Evolutionary conservation across 805 yeast genomes (phyloP).

Genomic region (Sugiyamaella marilandica): DNA sequence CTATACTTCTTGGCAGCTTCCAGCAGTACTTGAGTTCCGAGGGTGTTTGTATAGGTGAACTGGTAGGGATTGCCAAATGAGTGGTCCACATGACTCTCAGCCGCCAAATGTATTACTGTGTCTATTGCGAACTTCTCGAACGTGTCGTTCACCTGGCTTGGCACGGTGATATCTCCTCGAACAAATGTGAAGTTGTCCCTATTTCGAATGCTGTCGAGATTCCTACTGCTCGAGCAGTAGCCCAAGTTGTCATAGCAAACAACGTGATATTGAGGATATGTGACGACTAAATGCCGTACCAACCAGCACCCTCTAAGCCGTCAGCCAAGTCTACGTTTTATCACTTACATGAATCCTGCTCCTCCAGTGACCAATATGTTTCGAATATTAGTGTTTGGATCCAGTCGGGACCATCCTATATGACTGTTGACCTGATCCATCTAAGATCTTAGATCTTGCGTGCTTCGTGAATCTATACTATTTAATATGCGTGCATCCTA

Average conservation of each 20-base stretch:
- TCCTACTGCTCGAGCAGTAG: conserved; percentile 40
- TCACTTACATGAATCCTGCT: conserved; percentile 47
- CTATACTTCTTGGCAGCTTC: conserved; percentile 35
- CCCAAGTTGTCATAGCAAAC: conserved; percentile 44
- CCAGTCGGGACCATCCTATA: conserved; percentile 14
- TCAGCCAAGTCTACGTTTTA: neutral
- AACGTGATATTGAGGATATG: conserved; percentile 32
- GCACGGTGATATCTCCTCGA: conserved; percentile 37
- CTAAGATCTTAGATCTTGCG: too few relatives aligned
- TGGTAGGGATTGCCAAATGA: conserved; percentile 43
- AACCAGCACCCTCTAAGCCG: conserved; percentile 42
- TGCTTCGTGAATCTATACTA: too few relatives aligned
- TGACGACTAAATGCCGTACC: conserved; percentile 34
- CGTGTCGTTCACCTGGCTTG: conserved; percentile 22
- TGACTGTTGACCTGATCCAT: neutral
- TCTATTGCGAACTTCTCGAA: conserved; percentile 27
- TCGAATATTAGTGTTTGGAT: conserved; percentile 13
- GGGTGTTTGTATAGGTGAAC: conserved; percentile 43
- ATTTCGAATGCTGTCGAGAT: conserved; percentile 30
- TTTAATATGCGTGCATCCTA: too few relatives aligned
- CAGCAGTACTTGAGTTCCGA: conserved; percentile 45
- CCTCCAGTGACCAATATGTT: conserved; percentile 49
- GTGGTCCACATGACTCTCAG: conserved; percentile 51
- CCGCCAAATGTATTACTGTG: conserved; percentile 48
- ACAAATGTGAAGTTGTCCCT: conserved; percentile 27